A percentile compares a stretch with the other conserved stretches of the same genome.
These are phyloP conservation scores for Clonostachys chloroleuca DNA, from an alignment of 2,329 filamentous ascomycete genomes.

Conservation along the genomic window DNA sequence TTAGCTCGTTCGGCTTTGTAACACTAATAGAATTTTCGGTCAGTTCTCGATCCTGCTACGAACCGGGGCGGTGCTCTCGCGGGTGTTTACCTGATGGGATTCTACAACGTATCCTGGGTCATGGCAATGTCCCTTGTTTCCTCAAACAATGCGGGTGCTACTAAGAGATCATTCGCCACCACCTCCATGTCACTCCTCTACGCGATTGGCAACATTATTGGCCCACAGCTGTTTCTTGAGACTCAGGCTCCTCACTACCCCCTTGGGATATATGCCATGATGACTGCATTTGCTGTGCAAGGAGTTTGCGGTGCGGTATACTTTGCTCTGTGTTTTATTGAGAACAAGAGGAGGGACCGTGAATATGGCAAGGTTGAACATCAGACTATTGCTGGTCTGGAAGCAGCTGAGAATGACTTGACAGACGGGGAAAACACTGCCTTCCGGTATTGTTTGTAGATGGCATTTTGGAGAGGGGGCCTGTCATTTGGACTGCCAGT, in stretches of 20 bases:
- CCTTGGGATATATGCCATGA: conserved; percentile 16
- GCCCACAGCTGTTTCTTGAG: conserved; percentile 18
- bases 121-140: conserved; percentile 18
- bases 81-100: conserved; percentile 22
- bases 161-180: conserved; percentile 21
- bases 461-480: too few relatives aligned
- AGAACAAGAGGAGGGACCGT: conserved; percentile 11
- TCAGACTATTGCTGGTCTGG: too few relatives aligned
- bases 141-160: conserved; percentile 18
- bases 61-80: conserved; percentile 15
- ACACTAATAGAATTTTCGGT: conserved; percentile 16
- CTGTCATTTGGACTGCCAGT: too few relatives aligned
- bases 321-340: conserved; percentile 10
- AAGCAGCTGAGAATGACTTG: too few relatives aligned
- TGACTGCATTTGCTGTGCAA: conserved; percentile 17
- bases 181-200: conserved; percentile 19
- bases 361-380: too few relatives aligned
- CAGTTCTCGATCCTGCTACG: conserved; percentile 5
- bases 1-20: not conserved
- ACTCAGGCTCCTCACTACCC: conserved; percentile 17
- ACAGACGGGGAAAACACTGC: too few relatives aligned
- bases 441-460: too few relatives aligned
- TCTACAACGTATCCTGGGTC: conserved; percentile 20
- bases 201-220: conserved; percentile 20
- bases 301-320: conserved; percentile 10